Percentiles rank a stretch among this genome's conserved stretches.
These are phyloP conservation scores for Hypomontagnella monticulosa DNA, from an alignment of 495 filamentous ascomycete genomes.

Conservation along the genomic window DNA sequence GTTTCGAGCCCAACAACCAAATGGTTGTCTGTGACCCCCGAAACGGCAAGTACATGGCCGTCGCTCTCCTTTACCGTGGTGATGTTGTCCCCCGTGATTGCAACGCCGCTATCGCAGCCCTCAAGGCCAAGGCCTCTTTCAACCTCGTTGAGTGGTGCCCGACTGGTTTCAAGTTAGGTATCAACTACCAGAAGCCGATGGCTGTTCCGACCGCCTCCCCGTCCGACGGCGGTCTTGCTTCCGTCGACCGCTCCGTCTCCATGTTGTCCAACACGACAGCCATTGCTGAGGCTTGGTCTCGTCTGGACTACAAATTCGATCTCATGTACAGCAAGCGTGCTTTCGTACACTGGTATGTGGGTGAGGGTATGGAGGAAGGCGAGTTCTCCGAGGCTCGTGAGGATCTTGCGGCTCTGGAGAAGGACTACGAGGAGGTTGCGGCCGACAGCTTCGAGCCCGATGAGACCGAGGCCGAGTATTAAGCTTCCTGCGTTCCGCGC, in stretches of 20 bases:
- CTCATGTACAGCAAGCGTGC: constrained; percentile 97
- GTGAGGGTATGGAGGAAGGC: constrained; percentile 95
- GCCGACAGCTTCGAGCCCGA: constrained; percentile 73
- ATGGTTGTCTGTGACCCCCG: constrained; percentile 95
- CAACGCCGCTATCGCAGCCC: constrained; percentile 76
- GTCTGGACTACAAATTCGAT: constrained; percentile 92
- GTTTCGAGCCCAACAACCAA: constrained; percentile 95
- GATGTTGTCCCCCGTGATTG: constrained; percentile 90
- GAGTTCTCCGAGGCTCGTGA: constrained; percentile 92
- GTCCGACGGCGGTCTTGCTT: constrained; percentile 73
- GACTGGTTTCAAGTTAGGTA: constrained; percentile 95
- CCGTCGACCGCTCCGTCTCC: constrained; percentile 85
- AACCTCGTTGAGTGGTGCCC: constrained; percentile 96
- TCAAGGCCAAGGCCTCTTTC: constrained; percentile 89
- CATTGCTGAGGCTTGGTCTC: constrained; percentile 89
- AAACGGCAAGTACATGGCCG: constrained; percentile 95
- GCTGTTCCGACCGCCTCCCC: constrained; percentile 72
- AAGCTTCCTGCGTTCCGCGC: constrained; percentile 47
- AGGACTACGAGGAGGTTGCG: constrained; percentile 93
- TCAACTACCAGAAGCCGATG: constrained; percentile 90
- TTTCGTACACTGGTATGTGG: constrained; percentile 96
- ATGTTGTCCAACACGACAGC: constrained; percentile 95
- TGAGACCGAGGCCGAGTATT: constrained; percentile 77
- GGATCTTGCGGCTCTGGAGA: constrained; percentile 87
- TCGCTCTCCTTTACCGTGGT: constrained; percentile 88